These are phyloP conservation scores for Encephalitozoon cuniculi DNA, from an alignment of 371 early-diverging fungal species.

Conservation along the genomic window DNA sequence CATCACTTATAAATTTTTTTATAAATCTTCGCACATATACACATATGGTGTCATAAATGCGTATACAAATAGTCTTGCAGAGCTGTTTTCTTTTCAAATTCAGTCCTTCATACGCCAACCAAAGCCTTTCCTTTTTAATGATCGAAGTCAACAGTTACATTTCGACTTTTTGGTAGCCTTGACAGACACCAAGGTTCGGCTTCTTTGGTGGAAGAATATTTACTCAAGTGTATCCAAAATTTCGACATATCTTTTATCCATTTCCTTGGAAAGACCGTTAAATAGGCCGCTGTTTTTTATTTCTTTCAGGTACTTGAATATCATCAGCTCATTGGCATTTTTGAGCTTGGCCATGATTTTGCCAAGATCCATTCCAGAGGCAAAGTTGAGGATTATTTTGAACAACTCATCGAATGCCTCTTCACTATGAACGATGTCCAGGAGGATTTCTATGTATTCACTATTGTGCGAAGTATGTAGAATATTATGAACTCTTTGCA, in stretches of 20 bases:
- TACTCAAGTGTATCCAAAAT: neutral
- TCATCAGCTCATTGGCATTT: neutral
- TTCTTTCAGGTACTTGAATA: neutral
- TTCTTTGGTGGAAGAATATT: too few relatives aligned
- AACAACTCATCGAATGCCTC: constrained; percentile 2
- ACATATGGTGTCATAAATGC: too few relatives aligned
- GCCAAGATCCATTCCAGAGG: neutral
- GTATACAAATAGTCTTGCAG: too few relatives aligned
- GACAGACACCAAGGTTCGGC: too few relatives aligned
- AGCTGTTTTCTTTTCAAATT: too few relatives aligned
- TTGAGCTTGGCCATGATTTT: neutral
- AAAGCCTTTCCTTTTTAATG: too few relatives aligned
- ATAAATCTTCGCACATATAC: too few relatives aligned
- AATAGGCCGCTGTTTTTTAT: neutral
- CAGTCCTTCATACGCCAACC: too few relatives aligned
- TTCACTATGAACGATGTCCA: neutral
- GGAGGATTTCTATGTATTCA: neutral
- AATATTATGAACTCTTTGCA: neutral
- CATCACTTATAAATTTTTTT: too few relatives aligned
- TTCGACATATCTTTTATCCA: neutral
- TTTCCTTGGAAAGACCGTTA: neutral
- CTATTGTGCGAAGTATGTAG: neutral
- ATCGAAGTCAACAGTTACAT: too few relatives aligned
- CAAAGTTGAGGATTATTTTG: neutral
- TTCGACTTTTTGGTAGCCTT: too few relatives aligned